phyloP scores from a whole-genome alignment of 2,329 filamentous ascomycete species.

The Colletotrichum lentis region DNA sequence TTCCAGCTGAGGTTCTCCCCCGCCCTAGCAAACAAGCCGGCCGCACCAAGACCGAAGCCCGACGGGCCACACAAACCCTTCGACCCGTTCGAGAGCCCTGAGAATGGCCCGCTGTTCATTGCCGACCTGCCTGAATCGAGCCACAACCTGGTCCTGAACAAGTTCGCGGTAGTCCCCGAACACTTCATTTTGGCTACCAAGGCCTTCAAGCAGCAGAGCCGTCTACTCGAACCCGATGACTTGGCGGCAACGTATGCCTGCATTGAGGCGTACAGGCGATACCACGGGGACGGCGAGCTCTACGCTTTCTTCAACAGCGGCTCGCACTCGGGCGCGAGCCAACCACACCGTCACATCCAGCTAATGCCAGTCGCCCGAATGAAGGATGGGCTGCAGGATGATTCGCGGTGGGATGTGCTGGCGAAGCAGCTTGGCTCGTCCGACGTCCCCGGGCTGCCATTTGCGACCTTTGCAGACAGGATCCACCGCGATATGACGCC shows the following conservation, averaged over 20 bases:
- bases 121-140: slow-evolving; percentile 53
- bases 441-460: slow-evolving; percentile 47
- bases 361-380: slow-evolving; percentile 73
- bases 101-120: slow-evolving; percentile 61
- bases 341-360: slow-evolving; percentile 76
- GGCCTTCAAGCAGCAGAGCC: slow-evolving; percentile 69
- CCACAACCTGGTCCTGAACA: slow-evolving; percentile 76
- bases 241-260: slow-evolving; percentile 69
- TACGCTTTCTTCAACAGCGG: slow-evolving; percentile 78
- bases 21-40: slow-evolving; percentile 72
- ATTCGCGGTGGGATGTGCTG: slow-evolving; percentile 59
- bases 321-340: slow-evolving; percentile 72
- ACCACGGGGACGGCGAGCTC: slow-evolving; percentile 50
- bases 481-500: slow-evolving; percentile 48
- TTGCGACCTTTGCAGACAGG: slow-evolving; percentile 54
- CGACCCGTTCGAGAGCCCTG: slow-evolving; percentile 72
- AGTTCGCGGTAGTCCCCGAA: slow-evolving; percentile 74
- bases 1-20: slow-evolving; percentile 79
- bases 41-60: slow-evolving; percentile 51
- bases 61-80: slow-evolving; percentile 52
- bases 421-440: slow-evolving; percentile 49
- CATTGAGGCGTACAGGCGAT: slow-evolving; percentile 61
- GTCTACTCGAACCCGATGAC: slow-evolving; percentile 68
- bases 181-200: slow-evolving; percentile 77
- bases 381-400: slow-evolving; percentile 58